A percentile compares a stretch with the other conserved stretches of the same genome.
Conservation (phyloP, 2,329 filamentous ascomycete genomes). For the Claviceps cyperi region DNA sequence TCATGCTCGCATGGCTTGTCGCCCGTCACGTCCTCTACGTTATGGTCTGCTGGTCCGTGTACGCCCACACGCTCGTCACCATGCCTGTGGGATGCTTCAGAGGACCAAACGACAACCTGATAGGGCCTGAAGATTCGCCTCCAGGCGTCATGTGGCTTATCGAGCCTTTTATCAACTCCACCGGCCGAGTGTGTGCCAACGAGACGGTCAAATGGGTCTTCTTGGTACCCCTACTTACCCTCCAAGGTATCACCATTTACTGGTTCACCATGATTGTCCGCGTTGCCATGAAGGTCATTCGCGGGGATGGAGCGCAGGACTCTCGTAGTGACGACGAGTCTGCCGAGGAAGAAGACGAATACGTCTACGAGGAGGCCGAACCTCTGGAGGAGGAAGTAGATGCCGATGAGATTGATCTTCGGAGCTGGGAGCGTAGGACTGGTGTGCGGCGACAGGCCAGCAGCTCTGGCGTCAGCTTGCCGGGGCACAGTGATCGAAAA, state of each 20-base stretch:
- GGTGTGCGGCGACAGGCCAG: constrained; percentile 39
- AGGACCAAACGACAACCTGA: constrained; percentile 38
- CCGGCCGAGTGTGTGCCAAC: constrained; percentile 70
- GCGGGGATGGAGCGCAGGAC: constrained; percentile 68
- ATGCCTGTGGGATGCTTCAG: constrained; percentile 61
- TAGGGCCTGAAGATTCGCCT: constrained; percentile 35
- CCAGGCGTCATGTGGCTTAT: constrained; percentile 47
- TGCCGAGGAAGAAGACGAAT: constrained; percentile 39
- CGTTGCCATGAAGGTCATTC: constrained; percentile 67
- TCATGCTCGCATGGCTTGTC: constrained; percentile 73
- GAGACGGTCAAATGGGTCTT: constrained; percentile 63
- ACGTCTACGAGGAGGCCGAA: constrained; percentile 37
- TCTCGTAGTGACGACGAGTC: constrained; percentile 70
- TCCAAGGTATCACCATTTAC: constrained; percentile 67
- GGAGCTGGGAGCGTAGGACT: constrained; percentile 44
- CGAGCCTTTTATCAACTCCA: constrained; percentile 57
- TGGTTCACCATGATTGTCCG: constrained; percentile 87
- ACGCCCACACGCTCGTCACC: constrained; percentile 44
- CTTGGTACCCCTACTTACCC: constrained; percentile 55
- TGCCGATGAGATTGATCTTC: constrained; percentile 55
- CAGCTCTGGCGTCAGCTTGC: constrained; percentile 48
- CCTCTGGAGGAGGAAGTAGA: constrained; percentile 62
- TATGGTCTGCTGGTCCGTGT: constrained; percentile 70
- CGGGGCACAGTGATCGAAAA: constrained; percentile 61
- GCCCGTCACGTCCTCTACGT: constrained; percentile 72